Evolutionary conservation across 495 filamentous ascomycete genomes (phyloP), one percentile per base, ranked within the genome.

Genomic region (Staphylotrichum tortipilum): DNA sequence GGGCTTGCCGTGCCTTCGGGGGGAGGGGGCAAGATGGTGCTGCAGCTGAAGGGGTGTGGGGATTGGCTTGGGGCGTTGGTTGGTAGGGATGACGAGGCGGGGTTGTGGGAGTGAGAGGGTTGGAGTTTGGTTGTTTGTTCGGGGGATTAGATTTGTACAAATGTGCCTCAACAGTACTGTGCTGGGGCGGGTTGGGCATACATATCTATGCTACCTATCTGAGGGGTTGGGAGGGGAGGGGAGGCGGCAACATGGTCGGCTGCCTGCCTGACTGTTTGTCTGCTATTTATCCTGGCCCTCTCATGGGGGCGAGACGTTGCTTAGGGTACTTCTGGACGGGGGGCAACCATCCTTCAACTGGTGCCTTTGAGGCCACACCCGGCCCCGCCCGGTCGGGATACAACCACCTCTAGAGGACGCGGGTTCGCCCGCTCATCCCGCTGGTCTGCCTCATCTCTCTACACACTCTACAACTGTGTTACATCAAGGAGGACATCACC

Each of bases 401-500:
- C 42, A 44, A 33, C 4, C 12, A 14, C 42, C 11, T 33, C 28
- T 15, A 21, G 19, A 34, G 30, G 5, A 17, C 0, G 21, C 19
- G 21, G 5, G n/a, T 18, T 17, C 14, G 7, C n/a, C 11, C 4
- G 3, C 14, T 36, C 15, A 36, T 10, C 26, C 6, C 5, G 7
- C 11, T 5, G 24, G 7, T 17, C 17, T 19, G 11, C 7, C 4
- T 33, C 3, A 12, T 15, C 33, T 28, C 48, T 36, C 12, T 17
- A 14, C 19, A 44, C 26, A 2, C 24, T 8, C 33, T 9, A 19
- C 50, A 17, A 23, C 35, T 6, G 3, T 49, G 36, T 58, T 68
- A 76, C 71, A 73, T 73, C 54, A 73, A 52, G 22, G 67, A 65
- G 7, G 81, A 88, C 74, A 88, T 81, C 47, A 90, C 70, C 22